Conservation (phyloP, 164 flowering plant genomes). For the Aristolochia contorta region DNA sequence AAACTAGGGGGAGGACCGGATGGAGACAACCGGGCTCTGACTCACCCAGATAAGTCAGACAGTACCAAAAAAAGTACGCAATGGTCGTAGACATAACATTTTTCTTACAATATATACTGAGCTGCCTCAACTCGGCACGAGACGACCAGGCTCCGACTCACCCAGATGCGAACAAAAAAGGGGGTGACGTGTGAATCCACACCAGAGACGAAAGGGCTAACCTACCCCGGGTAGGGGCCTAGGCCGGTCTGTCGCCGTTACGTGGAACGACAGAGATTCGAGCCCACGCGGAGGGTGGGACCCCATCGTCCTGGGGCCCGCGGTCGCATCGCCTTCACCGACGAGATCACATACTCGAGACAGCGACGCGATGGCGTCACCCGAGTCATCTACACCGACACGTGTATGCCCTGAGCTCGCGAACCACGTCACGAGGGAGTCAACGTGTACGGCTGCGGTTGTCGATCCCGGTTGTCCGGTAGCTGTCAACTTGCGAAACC, state of each 20-base stretch:
- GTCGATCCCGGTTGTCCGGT: slow-evolving; percentile 8
- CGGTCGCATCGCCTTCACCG: not conserved
- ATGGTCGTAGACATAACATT: no score
- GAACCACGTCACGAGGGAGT: slow-evolving; percentile 2
- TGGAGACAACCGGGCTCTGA: no score
- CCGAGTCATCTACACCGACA: not conserved
- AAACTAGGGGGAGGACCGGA: no score
- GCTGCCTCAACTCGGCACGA: no score
- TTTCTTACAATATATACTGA: no score
- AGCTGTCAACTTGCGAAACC: slow-evolving; percentile 9
- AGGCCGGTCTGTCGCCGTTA: no score
- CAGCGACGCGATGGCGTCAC: not conserved
- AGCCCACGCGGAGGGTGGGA: not conserved
- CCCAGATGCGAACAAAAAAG: no score
- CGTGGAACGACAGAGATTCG: slow-evolving; percentile 15
- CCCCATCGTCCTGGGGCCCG: slow-evolving; percentile 1
- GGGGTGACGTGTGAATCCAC: no score
- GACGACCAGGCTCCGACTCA: no score
- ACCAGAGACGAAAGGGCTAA: not conserved
- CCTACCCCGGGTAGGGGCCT: no score
- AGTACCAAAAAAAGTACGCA: no score
- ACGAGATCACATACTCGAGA: not conserved
- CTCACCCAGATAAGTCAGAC: no score
- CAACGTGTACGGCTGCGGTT: slow-evolving; percentile 6
- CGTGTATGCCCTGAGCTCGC: not conserved